These are phyloP conservation scores for Lactarius deliciosus DNA, from an alignment of 768 basidiomycete genomes.

Conservation along the genomic window DNA sequence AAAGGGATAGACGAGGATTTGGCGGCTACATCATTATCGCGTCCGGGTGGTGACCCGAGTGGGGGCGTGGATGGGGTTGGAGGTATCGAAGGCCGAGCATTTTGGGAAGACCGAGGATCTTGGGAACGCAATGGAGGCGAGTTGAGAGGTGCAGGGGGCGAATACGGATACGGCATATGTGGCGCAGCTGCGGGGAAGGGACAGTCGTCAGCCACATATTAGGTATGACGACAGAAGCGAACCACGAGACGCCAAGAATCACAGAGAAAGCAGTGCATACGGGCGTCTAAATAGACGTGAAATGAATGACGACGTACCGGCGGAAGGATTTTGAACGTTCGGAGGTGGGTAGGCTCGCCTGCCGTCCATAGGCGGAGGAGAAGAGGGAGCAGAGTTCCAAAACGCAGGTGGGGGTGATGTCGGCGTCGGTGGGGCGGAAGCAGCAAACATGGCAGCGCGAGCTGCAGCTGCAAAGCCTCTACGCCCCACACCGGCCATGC, in stretches of 20 bases:
- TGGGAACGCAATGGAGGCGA: constrained; percentile 10
- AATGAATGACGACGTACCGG: constrained; percentile 27
- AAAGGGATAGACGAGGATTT: constrained; percentile 31
- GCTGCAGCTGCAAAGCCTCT: constrained; percentile 78
- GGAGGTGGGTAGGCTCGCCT: constrained; percentile 37
- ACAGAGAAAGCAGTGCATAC: background rate
- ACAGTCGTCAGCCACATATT: constrained; percentile 8
- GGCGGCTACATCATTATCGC: background rate
- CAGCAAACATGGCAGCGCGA: constrained; percentile 54
- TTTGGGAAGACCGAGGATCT: background rate
- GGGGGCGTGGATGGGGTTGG: constrained; percentile 23
- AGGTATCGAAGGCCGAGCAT: constrained; percentile 28
- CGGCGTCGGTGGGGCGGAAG: constrained; percentile 19
- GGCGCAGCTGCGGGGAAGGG: constrained; percentile 14
- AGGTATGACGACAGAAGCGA: constrained; percentile 11
- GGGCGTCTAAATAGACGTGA: constrained; percentile 15
- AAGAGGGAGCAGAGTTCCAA: constrained; percentile 12
- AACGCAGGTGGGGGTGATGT: constrained; percentile 3
- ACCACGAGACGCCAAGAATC: constrained; percentile 6
- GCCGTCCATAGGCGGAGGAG: constrained; percentile 35
- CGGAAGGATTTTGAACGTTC: constrained; percentile 28
- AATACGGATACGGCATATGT: constrained; percentile 21
- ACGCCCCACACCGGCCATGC: constrained; percentile 90
- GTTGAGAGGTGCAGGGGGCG: background rate
- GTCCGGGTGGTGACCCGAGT: background rate